Evolutionary conservation across 169 alveolate genomes (phyloP), one percentile per base, ranked within the genome.

Genomic region (Plasmodium blacklocki): DNA sequence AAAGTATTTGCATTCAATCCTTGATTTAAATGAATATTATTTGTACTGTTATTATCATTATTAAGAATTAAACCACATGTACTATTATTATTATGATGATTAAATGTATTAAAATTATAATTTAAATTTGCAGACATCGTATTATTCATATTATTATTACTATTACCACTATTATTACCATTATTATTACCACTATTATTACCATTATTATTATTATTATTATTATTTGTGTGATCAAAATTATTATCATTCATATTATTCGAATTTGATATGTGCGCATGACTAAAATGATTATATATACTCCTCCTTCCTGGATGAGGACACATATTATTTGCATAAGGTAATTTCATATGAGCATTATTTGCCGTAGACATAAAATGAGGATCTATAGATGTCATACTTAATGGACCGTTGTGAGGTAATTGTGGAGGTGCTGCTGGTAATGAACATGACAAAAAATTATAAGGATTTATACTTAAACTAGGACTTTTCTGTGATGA

Each of bases 401-500:
- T 78, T 66, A 78, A 5, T 6, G 89, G 78, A 12, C 21, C 66
- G 21, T 29, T 67, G 32, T 64, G 75, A 12, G 32, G 71, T 23
- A 78, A 23, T 11, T 64, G 89, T 3, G 78, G 72, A 12, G 89
- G 86, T 2, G 86, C 29, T 0, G 74, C 18, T 23, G 78, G 89
- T 26, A 78, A 21, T 3, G 66, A 67, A 78, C 89, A 78, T n/a
- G 89, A 52, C 70, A 78, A 59, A 52, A 78, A 78, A 54, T 58
- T 66, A 15, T 78, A 78, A n/a, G 89, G 89, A 32, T 78, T 78
- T 1, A 78, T 49, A 21, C 54, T 66, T 59, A 78, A 39, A 1
- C 43, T 66, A 26, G 56, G 71, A 52, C 67, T 78, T 70, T 78
- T 78, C 54, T 52, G 71, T 18, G 71, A 64, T 5, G 68, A 21